phyloP scores from a whole-genome alignment of 2,329 filamentous ascomycete species.

The Gliomastix tumulicola region DNA sequence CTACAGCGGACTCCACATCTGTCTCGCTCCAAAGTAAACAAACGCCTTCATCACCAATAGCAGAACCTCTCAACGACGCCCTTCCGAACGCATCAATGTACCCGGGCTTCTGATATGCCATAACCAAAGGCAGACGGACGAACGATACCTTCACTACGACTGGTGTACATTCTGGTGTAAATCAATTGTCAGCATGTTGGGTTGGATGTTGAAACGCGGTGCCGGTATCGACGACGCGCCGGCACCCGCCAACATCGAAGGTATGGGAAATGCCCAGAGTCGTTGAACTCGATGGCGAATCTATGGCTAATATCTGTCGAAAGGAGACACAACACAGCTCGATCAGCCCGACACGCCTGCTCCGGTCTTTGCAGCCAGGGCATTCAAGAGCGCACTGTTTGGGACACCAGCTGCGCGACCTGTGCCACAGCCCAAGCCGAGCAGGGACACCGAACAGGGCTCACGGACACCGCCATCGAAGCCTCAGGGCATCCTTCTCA shows the following conservation, averaged over 20 bases:
- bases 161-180: too few species aligned
- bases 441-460: constrained; percentile 19
- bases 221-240: constrained; percentile 32
- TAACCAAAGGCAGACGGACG: too few species aligned
- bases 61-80: too few species aligned
- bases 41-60: too few species aligned
- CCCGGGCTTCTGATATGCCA: too few species aligned
- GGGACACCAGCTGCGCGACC: constrained; percentile 48
- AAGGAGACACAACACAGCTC: constrained; percentile 36
- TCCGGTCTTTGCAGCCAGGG: constrained; percentile 59
- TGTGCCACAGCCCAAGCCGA: too few species aligned
- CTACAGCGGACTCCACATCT: too few species aligned
- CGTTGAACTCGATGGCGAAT: neutral
- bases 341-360: constrained; percentile 60
- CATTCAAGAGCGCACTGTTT: constrained; percentile 57
- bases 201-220: constrained; percentile 49
- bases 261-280: too few species aligned
- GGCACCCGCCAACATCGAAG: constrained; percentile 16
- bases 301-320: neutral
- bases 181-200: constrained; percentile 41
- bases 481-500: constrained; percentile 54
- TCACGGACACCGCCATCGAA: constrained; percentile 41
- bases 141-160: too few species aligned
- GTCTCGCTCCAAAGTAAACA: too few species aligned
- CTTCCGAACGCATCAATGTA: too few species aligned